Percentiles rank a stretch among this genome's conserved stretches.
phyloP scores from a whole-genome alignment of 108 stramenopile species.

The Cylindrotheca closterium region DNA sequence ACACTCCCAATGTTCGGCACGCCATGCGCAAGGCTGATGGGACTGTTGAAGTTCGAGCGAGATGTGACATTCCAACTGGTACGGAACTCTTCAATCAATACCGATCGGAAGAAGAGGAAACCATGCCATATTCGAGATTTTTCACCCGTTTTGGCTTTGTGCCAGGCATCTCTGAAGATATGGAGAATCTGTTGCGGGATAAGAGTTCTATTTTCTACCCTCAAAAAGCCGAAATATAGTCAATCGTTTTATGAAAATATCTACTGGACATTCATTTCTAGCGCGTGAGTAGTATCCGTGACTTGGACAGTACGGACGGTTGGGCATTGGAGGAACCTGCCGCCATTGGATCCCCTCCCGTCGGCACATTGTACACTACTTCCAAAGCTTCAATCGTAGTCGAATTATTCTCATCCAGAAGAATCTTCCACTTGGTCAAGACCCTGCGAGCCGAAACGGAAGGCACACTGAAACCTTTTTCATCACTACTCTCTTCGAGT shows the following conservation, averaged over 20 bases:
- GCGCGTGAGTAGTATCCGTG: no score
- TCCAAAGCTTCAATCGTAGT: conserved; percentile 61
- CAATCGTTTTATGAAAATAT: not conserved
- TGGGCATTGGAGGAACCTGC: not conserved
- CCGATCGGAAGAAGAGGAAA: conserved; percentile 70
- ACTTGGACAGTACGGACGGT: conserved; percentile 35
- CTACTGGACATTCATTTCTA: no score
- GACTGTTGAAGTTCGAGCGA: conserved; percentile 61
- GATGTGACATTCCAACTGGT: conserved; percentile 36
- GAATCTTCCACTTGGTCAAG: conserved; percentile 72
- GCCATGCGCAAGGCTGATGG: conserved; percentile 51
- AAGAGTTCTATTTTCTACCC: conserved; percentile 71
- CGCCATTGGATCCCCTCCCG: conserved; percentile 45
- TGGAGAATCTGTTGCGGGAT: conserved; percentile 53
- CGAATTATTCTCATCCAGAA: conserved; percentile 19
- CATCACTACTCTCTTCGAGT: conserved; percentile 37
- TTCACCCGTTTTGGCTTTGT: conserved; percentile 81
- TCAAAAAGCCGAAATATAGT: conserved; percentile 51
- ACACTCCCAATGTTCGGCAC: conserved; percentile 57
- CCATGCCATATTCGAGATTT: conserved; percentile 73
- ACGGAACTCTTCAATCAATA: conserved; percentile 75
- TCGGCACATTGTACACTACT: conserved; percentile 64
- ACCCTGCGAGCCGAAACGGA: conserved; percentile 59
- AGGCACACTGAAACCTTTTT: conserved; percentile 62
- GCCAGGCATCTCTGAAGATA: conserved; percentile 61